Evolutionary conservation across 768 basidiomycete species (phyloP).

Genomic region (Suillus americanus): DNA sequence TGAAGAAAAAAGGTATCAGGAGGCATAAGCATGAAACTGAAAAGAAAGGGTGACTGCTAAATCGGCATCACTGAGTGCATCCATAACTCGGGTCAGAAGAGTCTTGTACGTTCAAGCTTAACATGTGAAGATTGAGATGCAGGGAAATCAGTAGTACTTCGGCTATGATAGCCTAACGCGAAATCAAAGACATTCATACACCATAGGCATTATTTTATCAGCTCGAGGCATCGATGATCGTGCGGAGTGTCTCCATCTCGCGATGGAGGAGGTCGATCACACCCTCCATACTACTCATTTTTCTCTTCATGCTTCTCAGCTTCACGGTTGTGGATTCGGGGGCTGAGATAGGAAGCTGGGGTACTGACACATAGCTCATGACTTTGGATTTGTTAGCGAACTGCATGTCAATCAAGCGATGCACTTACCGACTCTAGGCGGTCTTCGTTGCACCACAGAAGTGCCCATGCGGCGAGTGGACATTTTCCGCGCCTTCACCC

Average conservation of each 20-base stretch:
- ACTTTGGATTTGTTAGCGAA: neutral
- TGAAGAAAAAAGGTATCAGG: neutral
- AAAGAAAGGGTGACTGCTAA: neutral
- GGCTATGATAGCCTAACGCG: neutral
- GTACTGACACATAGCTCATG: conserved; percentile 2
- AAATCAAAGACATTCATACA: neutral
- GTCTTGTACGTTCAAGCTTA: neutral
- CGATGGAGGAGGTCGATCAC: neutral
- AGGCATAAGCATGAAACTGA: neutral
- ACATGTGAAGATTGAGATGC: neutral
- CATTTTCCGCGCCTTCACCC: neutral
- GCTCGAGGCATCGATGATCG: neutral
- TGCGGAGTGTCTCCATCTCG: neutral
- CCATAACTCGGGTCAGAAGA: neutral
- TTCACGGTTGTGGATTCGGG: neutral
- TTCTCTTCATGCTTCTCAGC: neutral
- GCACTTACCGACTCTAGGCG: neutral
- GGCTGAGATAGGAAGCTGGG: neutral
- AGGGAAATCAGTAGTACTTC: neutral
- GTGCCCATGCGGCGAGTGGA: neutral
- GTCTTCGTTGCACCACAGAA: neutral
- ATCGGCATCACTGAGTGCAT: neutral
- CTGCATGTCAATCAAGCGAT: neutral
- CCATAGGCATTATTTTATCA: neutral
- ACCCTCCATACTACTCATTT: neutral